Base-by-base conservation (phyloP, 768 basidiomycete species). In the Hygrocybe punicea region DNA sequence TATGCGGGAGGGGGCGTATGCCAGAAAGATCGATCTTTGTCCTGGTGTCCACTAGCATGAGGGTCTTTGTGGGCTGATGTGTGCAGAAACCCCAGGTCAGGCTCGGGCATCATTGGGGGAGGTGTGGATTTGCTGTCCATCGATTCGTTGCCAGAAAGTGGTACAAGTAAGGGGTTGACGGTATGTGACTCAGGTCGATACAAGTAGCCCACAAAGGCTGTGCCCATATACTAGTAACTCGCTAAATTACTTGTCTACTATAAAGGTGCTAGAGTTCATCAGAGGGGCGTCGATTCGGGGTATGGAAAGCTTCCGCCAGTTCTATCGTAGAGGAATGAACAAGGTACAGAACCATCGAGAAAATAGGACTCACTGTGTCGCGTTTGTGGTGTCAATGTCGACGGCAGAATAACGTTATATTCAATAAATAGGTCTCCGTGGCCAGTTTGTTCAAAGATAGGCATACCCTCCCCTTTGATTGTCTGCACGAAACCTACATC, bases 401-500 rank as follows among this genome's bases (percentile, higher is more conserved):
- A 73, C 3, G 97, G 97, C 53, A 99, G 73, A 16, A 98, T 86
- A 49, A 99, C 91, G 56, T 83, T 91, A 73, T 96, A 99, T 71
- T 98, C 95, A 53, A 99, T 80, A 64, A 84, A 98, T 47, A 99
- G 76, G 68, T 96, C 87, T 14, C 97, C 97, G 60, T 84, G 78
- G n/a, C 72, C 67, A 9, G 75, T 72, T 57, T 77, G 71, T 56
- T 83, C 82, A 65, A 81, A 86, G 36, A 84, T 68, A 1, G 91
- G 89, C 87, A 98, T 93, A 4, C 97, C 97, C 69, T 99, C 93
- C 25, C 83, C 93, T 60, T 85, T 81, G 55, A 98, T 79, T 11
- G 80, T 82, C 68, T 98, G 89, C 7, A 98, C 91, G 68, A 85
- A 89, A 9, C 90, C 93, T 91, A 63, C n/a, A 44, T 33, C 40